Evolutionary conservation across 2,329 filamentous ascomycete species (phyloP), one percentile per base, ranked within the genome.

Genomic region (Helminthosporium solani): DNA sequence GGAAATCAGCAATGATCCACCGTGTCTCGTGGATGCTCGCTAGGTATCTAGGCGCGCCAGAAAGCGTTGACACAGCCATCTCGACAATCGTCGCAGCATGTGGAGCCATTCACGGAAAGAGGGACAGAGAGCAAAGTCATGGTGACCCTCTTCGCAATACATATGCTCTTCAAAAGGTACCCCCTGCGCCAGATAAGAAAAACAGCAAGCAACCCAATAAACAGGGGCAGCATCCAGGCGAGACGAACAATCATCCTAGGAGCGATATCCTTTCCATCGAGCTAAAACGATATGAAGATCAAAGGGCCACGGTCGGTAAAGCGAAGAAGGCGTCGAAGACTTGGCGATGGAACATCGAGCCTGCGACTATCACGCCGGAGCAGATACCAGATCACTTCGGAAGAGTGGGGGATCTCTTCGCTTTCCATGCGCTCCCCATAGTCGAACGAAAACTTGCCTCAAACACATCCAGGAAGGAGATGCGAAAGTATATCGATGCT

Each of bases 401-500:
- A 7, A 44, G 42, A 28, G 49, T 42, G 2, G 47, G 40, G 20
- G 60, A 64, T 44, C 45, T 64, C 0, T 65, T 62, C 19, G 57
- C 61, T 0, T 66, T 48, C 33, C 63, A 66, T 31, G 57, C 57
- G 3, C 20, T 62, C 2, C 60, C 61, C 0, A 34, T 60, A 2
- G 47, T 53, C 1, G 40, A 40, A 21, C 14, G 30, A 2, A 43
- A 49, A 12, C 46, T 63, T 7, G 55, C 50, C 2, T 8, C 43
- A 0, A n/a, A 21, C 4, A 52, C 56, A 1, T 47, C 38, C 2
- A 50, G 43, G 4, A 56, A 52, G 14, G 40, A 46, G 4, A 16
- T 59, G 1, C 38, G 53, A 8, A 16, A 19, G 2, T 42, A 54
- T n/a, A 60, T 64, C 11, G 42, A 60, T 8, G 20, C 36, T 0